A percentile compares a stretch with the other conserved stretches of the same genome.
phyloP scores from a whole-genome alignment of 1,284 basidiomycete species.

The Athelia psychrophila region DNA sequence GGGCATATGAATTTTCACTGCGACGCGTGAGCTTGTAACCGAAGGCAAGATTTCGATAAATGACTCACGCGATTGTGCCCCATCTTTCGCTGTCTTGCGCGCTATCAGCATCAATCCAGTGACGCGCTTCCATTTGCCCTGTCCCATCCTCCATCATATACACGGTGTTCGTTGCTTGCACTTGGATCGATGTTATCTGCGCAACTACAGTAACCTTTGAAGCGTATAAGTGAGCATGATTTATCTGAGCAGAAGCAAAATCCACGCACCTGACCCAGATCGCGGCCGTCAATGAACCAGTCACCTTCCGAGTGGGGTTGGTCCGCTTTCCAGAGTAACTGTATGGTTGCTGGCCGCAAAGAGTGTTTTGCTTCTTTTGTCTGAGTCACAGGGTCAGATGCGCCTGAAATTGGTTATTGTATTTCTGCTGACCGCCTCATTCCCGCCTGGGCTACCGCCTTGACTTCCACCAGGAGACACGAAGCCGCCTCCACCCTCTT shows the following conservation, averaged over 20 bases:
- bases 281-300: slow-evolving; percentile 79
- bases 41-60: neutral
- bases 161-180: slow-evolving; percentile 79
- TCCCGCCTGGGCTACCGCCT: slow-evolving; percentile 24
- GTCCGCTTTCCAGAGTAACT: slow-evolving; percentile 74
- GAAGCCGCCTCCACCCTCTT: slow-evolving; percentile 31
- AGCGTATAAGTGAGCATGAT: slow-evolving; percentile 3
- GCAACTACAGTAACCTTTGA: slow-evolving; percentile 75
- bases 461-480: slow-evolving; percentile 41
- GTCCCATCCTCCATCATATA: slow-evolving; percentile 90
- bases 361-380: slow-evolving; percentile 57
- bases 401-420: neutral
- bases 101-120: slow-evolving; percentile 79
- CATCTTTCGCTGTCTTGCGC: slow-evolving; percentile 48
- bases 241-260: neutral
- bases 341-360: slow-evolving; percentile 83
- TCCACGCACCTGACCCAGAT: slow-evolving; percentile 73
- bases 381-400: slow-evolving; percentile 17
- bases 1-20: slow-evolving; percentile 79
- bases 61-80: slow-evolving; percentile 48
- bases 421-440: neutral
- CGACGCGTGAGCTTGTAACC: slow-evolving; percentile 3
- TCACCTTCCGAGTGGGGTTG: slow-evolving; percentile 89
- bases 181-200: slow-evolving; percentile 68
- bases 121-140: slow-evolving; percentile 83